Conservation (phyloP, 177 flowering plant genomes). For the Tripterygium wilfordii region DNA sequence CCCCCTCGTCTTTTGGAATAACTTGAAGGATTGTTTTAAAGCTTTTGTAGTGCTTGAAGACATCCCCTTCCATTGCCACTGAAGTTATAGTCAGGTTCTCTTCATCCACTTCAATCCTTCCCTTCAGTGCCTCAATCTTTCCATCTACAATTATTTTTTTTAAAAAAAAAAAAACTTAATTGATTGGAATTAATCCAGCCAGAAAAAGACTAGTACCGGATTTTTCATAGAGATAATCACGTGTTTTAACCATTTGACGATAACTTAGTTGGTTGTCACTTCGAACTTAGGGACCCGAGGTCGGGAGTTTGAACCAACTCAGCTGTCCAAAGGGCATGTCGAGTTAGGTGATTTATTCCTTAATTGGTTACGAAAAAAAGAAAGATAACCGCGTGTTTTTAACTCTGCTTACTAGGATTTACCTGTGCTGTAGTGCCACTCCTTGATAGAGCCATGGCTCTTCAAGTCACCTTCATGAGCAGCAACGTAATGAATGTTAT, state of each 20-base stretch:
- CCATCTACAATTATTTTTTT: no score
- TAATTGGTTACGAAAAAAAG: no score
- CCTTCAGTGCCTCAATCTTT: slow-evolving; percentile 1
- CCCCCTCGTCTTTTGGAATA: slow-evolving; percentile 6
- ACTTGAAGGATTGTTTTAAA: neutral
- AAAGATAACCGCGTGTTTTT: no score
- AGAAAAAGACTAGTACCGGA: neutral
- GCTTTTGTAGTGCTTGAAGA: slow-evolving; percentile 4
- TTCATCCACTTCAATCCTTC: slow-evolving; percentile 6
- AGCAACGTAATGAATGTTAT: neutral
- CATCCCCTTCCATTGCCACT: neutral
- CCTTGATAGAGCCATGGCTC: neutral
- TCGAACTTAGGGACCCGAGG: no score
- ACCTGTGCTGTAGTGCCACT: neutral
- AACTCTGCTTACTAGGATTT: no score
- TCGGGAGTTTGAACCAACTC: no score
- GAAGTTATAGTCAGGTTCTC: neutral
- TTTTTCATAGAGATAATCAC: neutral
- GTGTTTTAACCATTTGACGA: no score
- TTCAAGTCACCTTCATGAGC: neutral
- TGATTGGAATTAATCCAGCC: neutral
- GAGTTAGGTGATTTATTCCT: neutral
- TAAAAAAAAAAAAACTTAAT: no score
- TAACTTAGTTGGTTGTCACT: no score
- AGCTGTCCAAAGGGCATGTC: no score